These are phyloP conservation scores for Colletotrichum sojae DNA, from an alignment of 2,329 filamentous ascomycete species.

Conservation along the genomic window DNA sequence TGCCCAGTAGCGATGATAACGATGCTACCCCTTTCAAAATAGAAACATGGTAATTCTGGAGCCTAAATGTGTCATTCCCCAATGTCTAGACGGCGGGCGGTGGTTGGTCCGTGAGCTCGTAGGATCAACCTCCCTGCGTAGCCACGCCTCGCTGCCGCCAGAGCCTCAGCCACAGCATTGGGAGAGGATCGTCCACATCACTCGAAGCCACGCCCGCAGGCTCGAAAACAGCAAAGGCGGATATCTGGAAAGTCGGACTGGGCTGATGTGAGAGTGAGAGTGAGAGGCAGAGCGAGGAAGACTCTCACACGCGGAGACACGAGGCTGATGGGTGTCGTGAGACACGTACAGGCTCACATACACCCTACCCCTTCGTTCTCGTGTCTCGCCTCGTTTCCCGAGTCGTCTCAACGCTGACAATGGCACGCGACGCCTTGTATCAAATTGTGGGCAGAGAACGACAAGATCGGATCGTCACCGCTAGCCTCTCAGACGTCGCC, in stretches of 20 bases:
- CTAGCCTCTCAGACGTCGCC: slow-evolving; percentile 31
- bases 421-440: slow-evolving; percentile 6
- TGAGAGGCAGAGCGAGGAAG: neutral
- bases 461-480: slow-evolving; percentile 27
- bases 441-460: neutral
- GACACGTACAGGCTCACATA: slow-evolving; percentile 9
- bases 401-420: neutral
- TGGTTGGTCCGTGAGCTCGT: slow-evolving; percentile 32
- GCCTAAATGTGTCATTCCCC: slow-evolving; percentile 35
- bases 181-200: slow-evolving; percentile 24
- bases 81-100: slow-evolving; percentile 22
- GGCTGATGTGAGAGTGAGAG: slow-evolving; percentile 20
- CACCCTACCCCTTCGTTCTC: slow-evolving; percentile 7
- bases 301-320: neutral
- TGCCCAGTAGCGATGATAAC: slow-evolving; percentile 1
- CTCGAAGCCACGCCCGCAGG: slow-evolving; percentile 30
- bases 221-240: neutral
- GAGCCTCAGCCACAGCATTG: slow-evolving; percentile 36
- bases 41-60: slow-evolving; percentile 32
- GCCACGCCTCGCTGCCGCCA: slow-evolving; percentile 15
- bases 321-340: slow-evolving; percentile 28
- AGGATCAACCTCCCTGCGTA: slow-evolving; percentile 36
- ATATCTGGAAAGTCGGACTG: slow-evolving; percentile 10
- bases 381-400: slow-evolving; percentile 1
- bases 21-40: slow-evolving; percentile 21